Base-by-base conservation (phyloP, 108 stramenopile species). In the Skeletonema grethae region DNA sequence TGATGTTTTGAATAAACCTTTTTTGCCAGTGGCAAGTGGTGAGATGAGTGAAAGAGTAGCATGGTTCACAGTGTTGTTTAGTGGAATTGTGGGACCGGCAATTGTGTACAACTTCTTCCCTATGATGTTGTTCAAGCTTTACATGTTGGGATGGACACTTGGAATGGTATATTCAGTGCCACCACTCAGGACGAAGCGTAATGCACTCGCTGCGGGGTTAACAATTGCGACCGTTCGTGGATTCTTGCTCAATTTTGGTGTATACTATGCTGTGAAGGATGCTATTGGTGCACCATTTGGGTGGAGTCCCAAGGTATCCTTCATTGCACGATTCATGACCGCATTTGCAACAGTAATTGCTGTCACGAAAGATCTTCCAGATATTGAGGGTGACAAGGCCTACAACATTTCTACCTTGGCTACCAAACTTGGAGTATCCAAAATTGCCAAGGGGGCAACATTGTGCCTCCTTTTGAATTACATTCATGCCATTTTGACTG, bases 281-380 rank as follows among this genome's bases (percentile, higher is more conserved):
- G 97, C 97, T 6, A 84, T 98, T 59, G 93, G 92, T 4, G 78
- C 90, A 25, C 39, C 95, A 0, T 98, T 98, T 78, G 31, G 46
- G 13, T 98, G 97, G 97, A 94, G 90, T 66, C 96, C 95, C 13
- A 96, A 94, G 63, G 97, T 96, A 29, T 22, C 95, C 13, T 97
- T 97, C 72, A 85, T 98, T 66, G 93, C 97, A 31, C 80, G 96
- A 53, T 98, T 98, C 72, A 98, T 98, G 97, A 97, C 96, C 0
- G 78, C 80, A 7, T 98, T 96, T 85, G 97, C 97, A 8, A 87
- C 88, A 4, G 89, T 96, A 0, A 98, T 98, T 83, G 97, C 97
- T 3, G 84, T 97, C 7, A 97, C 96, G 0, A 98, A 98, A 70
- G 97, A 98, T 81, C 79, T 98, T 31, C 97, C 97, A 6, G 97